phyloP scores from a whole-genome alignment of 192 early-diverging fungal genomes.

The Bifiguratus adelaidae region DNA sequence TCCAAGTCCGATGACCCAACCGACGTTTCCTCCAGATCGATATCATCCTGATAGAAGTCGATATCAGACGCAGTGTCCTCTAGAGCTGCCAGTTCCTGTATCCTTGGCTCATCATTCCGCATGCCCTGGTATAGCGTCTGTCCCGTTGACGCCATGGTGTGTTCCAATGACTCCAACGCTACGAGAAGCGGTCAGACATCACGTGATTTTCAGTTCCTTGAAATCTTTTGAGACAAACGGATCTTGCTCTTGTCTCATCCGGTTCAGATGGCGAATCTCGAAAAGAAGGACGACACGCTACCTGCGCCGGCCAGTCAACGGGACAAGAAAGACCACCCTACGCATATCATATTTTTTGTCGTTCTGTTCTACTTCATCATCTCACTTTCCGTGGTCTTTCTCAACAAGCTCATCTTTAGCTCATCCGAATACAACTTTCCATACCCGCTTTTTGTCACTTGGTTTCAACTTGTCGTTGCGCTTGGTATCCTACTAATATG shows the following conservation, averaged over 20 bases:
- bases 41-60: too few species aligned
- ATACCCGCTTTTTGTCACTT: constrained; percentile 56
- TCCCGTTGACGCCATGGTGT: too few species aligned
- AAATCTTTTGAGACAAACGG: too few species aligned
- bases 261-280: constrained; percentile 7
- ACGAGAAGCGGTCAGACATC: too few species aligned
- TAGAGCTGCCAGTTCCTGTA: too few species aligned
- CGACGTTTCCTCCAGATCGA: constrained; percentile 5
- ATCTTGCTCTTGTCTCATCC: too few species aligned
- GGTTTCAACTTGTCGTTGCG: constrained; percentile 51
- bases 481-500: constrained; percentile 37
- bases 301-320: constrained; percentile 12
- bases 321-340: constrained; percentile 16
- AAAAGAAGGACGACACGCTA: constrained; percentile 18
- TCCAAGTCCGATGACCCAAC: constrained; percentile 28
- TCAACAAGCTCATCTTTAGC: constrained; percentile 56
- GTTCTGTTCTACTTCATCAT: constrained; percentile 50
- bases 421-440: constrained; percentile 50
- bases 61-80: too few species aligned
- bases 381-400: constrained; percentile 52
- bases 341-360: constrained; percentile 28
- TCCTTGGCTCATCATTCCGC: too few species aligned
- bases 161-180: too few species aligned
- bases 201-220: too few species aligned
- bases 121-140: too few species aligned